A percentile compares a stretch with the other conserved stretches of the same genome.
Conservation (phyloP, 306 rosid genomes). For the Lagenaria siceraria region DNA sequence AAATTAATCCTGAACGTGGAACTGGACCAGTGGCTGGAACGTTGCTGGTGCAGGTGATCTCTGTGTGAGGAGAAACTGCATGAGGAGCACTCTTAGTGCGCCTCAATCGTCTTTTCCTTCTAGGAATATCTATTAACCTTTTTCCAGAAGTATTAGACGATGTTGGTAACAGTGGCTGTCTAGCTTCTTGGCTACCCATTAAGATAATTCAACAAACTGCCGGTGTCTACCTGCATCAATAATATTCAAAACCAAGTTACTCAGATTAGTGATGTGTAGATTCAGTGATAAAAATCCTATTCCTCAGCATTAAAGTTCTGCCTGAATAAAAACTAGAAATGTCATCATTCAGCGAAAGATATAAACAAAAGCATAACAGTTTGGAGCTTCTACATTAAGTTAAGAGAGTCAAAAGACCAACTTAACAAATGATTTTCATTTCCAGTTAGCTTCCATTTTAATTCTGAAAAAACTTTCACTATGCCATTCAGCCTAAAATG, state of each 20-base stretch:
- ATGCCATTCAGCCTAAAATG: background rate
- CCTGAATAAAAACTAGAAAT: background rate
- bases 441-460: background rate
- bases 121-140: conserved; percentile 1
- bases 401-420: background rate
- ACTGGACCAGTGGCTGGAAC: background rate
- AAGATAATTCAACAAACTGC: conserved; percentile 10
- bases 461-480: background rate
- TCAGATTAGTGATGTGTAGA: background rate
- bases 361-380: background rate
- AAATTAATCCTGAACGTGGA: conserved; percentile 14
- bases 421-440: background rate
- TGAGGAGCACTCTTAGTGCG: conserved; percentile 48
- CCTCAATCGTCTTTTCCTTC: conserved; percentile 20
- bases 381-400: background rate
- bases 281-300: background rate
- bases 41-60: background rate
- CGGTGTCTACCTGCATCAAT: conserved; percentile 11
- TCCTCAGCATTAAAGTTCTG: background rate
- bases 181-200: conserved; percentile 36
- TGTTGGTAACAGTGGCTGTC: conserved; percentile 25
- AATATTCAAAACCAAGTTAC: background rate
- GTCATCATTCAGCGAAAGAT: background rate
- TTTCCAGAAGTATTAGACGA: conserved; percentile 12
- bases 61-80: conserved; percentile 5